Base-by-base conservation (phyloP, 2,329 filamentous ascomycete genomes). In the Claviceps quebecensis region DNA sequence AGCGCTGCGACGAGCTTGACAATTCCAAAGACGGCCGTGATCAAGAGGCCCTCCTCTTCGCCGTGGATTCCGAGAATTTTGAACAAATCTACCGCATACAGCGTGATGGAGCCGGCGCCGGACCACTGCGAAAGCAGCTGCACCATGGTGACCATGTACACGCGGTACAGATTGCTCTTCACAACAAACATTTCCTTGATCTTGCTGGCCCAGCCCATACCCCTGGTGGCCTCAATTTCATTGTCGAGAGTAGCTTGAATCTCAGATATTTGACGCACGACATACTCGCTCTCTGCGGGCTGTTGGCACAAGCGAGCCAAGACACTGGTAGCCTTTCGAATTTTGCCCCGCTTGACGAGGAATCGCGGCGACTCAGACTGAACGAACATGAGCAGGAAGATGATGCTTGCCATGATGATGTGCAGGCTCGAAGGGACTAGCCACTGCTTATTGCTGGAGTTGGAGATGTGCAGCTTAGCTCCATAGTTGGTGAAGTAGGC, bases 401-500 rank as follows among this genome's bases (percentile, higher is more conserved):
- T 87, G 54, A 90, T 67, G 4, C 77, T 77, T 2, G 85, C 81
- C 60, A 90, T 88, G 61, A 88, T 88, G 64, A 91, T 72, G 62
- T 91, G 86, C 52, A 90, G 71, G 57, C 80, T 81, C 43, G 84
- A 87, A 0, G 86, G 86, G 0, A 87, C 76, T 44, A 84, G 73
- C 77, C 77, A 80, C 55, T 74, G 71, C 50, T 70, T 69, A 52
- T 70, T 66, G 2, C 68, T 70, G n/a, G 63, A 58, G 48, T 72
- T 68, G 22, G 67, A 64, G 22, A 81, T 67, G 61, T 79, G 68
- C 45, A 79, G 51, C 52, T 72, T 64, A 50, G 68, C 71, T 52
- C 81, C 81, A 61, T 82, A 84, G 64, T 82, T 85, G 53, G 83
- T 79, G 59, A 88, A 90, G 68, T 89, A 91, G 8, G 83, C 84